Evolutionary conservation across 2,329 filamentous ascomycete species (phyloP), one percentile per base, ranked within the genome.

Genomic region (Beauveria brongniartii): DNA sequence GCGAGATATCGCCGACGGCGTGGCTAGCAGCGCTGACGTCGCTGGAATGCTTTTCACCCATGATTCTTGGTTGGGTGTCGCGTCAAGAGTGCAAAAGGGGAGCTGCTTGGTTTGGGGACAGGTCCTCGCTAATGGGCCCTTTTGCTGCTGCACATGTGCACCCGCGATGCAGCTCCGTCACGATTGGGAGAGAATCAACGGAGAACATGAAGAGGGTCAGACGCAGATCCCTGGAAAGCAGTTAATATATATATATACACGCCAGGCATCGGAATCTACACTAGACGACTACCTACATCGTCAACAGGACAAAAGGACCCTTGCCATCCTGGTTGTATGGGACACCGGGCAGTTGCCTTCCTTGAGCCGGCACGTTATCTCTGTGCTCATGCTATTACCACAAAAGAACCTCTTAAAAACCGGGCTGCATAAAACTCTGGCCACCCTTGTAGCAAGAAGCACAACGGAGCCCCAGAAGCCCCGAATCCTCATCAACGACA

Each of bases 1-100:
- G 57, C 3, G 41, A 52, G 30, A 61, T 41, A 34, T 61, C 58
- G 22, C 40, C 58, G 50, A 54, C 51, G 51, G 22, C 58, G 1
- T 40, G 34, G 43, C 41, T 44, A 2, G 28, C 18, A 34, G 10
- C 51, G 12, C 44, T 55, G 43, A 24, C 50, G 28, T 50, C 58
- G 34, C 44, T 55, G 9, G 50, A 51, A 22, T 18, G 14, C 43
- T 61, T 61, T 16, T 61, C 51, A n/a, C 26, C 51, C 51, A 61
- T 61, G 47, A 14, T 30, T 16, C 12, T 22, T 7, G 7, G 28
- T n/a, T 22, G 12, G 51, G n/a, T 5, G 34, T 41, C 22, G 18
- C 18, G 1, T n/a, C 18, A 28, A 10, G 37, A n/a, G 24, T 18
- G 24, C 34, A 37, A 44, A n/a, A n/a, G 12, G 22, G 20, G 24